Evolutionary conservation across 768 basidiomycete genomes (phyloP).

Genomic region (Rossbeevera mucosa): DNA sequence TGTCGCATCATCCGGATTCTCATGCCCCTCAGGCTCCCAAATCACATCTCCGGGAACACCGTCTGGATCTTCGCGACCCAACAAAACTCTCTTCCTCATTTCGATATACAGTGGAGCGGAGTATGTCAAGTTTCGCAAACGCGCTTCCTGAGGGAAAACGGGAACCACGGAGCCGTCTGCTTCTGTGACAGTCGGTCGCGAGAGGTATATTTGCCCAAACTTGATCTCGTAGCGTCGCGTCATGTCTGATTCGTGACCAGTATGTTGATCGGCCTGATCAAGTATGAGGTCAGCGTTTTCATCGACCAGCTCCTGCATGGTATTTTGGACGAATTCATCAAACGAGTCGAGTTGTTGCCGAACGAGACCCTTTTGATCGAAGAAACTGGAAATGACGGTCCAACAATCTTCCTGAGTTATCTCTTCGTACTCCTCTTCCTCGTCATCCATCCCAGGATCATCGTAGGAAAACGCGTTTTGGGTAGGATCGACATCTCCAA

Average conservation of each 20-base stretch:
- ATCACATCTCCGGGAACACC: conserved; percentile 75
- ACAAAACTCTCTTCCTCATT: conserved; percentile 80
- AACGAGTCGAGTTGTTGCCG: conserved; percentile 97
- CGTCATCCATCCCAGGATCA: conserved; percentile 55
- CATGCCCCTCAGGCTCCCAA: conserved; percentile 73
- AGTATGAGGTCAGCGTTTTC: conserved; percentile 94
- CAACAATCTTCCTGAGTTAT: conserved; percentile 93
- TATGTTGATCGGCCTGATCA: conserved; percentile 95
- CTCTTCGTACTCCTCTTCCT: conserved; percentile 58
- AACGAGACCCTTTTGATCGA: conserved; percentile 95
- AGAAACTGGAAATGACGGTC: conserved; percentile 95
- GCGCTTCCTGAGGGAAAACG: conserved; percentile 95
- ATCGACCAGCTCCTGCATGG: conserved; percentile 98
- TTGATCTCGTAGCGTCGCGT: conserved; percentile 95
- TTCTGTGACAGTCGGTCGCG: conserved; percentile 91
- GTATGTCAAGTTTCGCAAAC: conserved; percentile 92
- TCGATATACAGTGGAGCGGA: conserved; percentile 94
- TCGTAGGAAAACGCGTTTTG: conserved; percentile 54
- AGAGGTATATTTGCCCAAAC: conserved; percentile 97
- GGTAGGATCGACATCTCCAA: conserved; percentile 43
- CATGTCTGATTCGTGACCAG: conserved; percentile 76
- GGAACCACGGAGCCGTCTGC: conserved; percentile 91
- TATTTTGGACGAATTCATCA: conserved; percentile 98
- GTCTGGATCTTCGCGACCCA: conserved; percentile 77
- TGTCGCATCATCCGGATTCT: conserved; percentile 55